A percentile compares a stretch with the other conserved stretches of the same genome.
Conservation (phyloP, 768 basidiomycete genomes). For the Gautieria morchelliformis region DNA sequence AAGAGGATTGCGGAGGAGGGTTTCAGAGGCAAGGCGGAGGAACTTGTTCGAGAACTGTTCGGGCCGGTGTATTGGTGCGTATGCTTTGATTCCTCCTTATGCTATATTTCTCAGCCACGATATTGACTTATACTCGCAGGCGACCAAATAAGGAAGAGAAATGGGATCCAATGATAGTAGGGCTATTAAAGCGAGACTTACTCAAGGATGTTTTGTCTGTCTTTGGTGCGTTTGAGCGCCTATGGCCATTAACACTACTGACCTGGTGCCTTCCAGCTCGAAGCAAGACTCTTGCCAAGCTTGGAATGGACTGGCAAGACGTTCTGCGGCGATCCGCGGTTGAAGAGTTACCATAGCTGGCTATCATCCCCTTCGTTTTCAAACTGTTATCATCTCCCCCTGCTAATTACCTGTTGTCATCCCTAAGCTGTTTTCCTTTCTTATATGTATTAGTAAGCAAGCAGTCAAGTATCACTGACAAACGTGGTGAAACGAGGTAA, state of each 20-base stretch:
- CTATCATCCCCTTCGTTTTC: not conserved
- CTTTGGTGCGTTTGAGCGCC: constrained; percentile 48
- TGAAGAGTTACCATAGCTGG: not conserved
- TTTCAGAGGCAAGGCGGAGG: constrained; percentile 80
- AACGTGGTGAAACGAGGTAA: too few relatives aligned
- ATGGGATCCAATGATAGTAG: constrained; percentile 64
- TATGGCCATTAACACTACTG: not conserved
- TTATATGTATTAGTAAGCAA: too few relatives aligned
- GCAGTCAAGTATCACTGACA: too few relatives aligned
- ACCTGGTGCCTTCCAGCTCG: constrained; percentile 34
- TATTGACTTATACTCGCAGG: constrained; percentile 28
- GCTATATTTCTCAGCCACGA: constrained; percentile 6
- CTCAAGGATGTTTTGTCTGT: constrained; percentile 69
- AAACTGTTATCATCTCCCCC: too few relatives aligned
- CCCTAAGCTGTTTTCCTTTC: too few relatives aligned
- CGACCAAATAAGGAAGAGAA: constrained; percentile 51
- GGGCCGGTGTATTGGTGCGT: constrained; percentile 87
- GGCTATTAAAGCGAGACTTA: constrained; percentile 72
- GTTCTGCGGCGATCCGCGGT: constrained; percentile 27
- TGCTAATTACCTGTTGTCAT: too few relatives aligned
- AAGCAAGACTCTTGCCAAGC: constrained; percentile 64
- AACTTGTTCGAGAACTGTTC: constrained; percentile 81
- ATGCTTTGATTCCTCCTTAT: not conserved
- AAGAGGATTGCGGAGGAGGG: constrained; percentile 85
- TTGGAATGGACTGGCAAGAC: constrained; percentile 81